Evolutionary conservation across 768 basidiomycete genomes (phyloP).

Genomic region (Boletellus sp.): DNA sequence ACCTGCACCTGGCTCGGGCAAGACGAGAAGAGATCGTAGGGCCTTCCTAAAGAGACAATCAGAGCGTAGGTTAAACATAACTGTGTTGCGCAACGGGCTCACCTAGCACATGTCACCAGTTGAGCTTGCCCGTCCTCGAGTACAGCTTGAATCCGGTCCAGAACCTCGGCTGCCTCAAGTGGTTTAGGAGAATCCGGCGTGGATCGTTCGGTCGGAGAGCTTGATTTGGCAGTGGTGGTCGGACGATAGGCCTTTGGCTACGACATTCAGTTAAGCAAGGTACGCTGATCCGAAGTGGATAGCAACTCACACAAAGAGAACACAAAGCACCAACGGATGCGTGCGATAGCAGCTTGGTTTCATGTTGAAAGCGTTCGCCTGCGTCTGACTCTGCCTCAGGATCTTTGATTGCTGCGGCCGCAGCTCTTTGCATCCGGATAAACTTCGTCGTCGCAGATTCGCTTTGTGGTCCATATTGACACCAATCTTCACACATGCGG

Average conservation of each 20-base stretch:
- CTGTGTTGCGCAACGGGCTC: slow-evolving; percentile 29
- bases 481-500: slow-evolving; percentile 91
- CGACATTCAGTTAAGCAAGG: not conserved
- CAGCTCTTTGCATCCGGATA: slow-evolving; percentile 66
- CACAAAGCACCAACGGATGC: slow-evolving; percentile 86
- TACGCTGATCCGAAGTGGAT: not conserved
- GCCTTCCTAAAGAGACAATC: slow-evolving; percentile 56
- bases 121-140: slow-evolving; percentile 54
- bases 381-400: slow-evolving; percentile 49
- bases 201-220: slow-evolving; percentile 61
- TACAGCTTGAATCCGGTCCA: slow-evolving; percentile 70
- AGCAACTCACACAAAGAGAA: slow-evolving; percentile 74
- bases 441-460: slow-evolving; percentile 70
- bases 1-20: slow-evolving; percentile 49
- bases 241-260: slow-evolving; percentile 81
- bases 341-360: slow-evolving; percentile 68
- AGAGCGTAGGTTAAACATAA: slow-evolving; percentile 2
- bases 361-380: slow-evolving; percentile 60
- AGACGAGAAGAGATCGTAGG: slow-evolving; percentile 61
- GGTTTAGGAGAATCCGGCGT: slow-evolving; percentile 50
- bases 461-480: slow-evolving; percentile 73
- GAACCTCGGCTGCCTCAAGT: slow-evolving; percentile 46
- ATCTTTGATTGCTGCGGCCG: slow-evolving; percentile 51
- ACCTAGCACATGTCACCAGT: slow-evolving; percentile 63
- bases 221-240: slow-evolving; percentile 47